These are phyloP conservation scores for Apodospora peruviana DNA, from an alignment of 495 filamentous ascomycete genomes.

Conservation along the genomic window DNA sequence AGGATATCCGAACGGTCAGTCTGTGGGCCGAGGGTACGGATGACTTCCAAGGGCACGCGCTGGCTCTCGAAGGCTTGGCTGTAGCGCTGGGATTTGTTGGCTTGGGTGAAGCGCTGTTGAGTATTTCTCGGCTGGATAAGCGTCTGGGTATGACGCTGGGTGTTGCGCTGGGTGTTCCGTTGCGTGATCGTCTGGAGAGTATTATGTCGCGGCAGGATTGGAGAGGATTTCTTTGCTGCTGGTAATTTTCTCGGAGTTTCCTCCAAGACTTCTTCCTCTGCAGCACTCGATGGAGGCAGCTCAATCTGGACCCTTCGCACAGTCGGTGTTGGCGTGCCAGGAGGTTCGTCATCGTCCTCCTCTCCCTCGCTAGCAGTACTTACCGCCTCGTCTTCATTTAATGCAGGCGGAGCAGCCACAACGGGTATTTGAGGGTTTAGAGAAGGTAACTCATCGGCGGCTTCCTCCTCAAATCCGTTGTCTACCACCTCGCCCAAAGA, in stretches of 20 bases:
- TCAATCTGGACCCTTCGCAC: conserved; percentile 5
- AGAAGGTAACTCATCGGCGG: too few relatives aligned
- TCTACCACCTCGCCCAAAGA: too few relatives aligned
- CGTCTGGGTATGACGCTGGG: conserved; percentile 2
- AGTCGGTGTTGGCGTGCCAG: conserved; percentile 13
- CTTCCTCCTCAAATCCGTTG: too few relatives aligned
- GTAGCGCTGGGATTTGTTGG: conserved; percentile 1
- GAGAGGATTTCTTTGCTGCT: conserved; percentile 7
- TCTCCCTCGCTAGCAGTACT: not conserved
- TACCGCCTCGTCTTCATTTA: not conserved
- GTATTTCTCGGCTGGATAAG: conserved; percentile 12
- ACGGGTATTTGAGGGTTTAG: too few relatives aligned
- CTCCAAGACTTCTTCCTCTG: conserved; percentile 15
- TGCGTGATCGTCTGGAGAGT: too few relatives aligned
- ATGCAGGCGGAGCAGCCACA: too few relatives aligned
- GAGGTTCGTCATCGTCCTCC: conserved; percentile 3
- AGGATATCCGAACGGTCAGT: conserved; percentile 43
- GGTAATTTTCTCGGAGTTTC: conserved; percentile 16
- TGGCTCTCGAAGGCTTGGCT: conserved; percentile 46
- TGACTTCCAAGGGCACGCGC: conserved; percentile 38
- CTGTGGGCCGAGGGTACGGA: conserved; percentile 39
- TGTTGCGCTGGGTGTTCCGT: conserved; percentile 6
- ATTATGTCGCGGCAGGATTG: too few relatives aligned
- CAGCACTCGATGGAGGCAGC: not conserved
- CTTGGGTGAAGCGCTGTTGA: conserved; percentile 10